A percentile compares a stretch with the other conserved stretches of the same genome.
phyloP scores from a whole-genome alignment of 2,329 filamentous ascomycete species.

The Diaporthe amygdali region DNA sequence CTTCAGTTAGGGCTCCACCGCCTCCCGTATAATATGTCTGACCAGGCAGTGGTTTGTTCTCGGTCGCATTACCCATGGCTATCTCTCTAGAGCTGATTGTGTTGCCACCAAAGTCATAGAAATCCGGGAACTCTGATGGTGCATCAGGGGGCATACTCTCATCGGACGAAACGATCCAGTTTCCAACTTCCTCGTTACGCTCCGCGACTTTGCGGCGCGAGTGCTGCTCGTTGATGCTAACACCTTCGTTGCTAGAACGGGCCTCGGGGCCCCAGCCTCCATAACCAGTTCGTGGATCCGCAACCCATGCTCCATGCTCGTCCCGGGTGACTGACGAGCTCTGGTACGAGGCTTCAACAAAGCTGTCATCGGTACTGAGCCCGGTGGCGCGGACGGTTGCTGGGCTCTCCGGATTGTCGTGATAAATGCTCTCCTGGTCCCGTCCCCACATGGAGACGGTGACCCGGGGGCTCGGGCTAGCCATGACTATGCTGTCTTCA shows the following conservation, averaged over 20 bases:
- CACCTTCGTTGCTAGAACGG: constrained; percentile 48
- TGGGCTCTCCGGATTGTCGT: constrained; percentile 38
- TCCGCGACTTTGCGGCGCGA: constrained; percentile 47
- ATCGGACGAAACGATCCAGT: constrained; percentile 50
- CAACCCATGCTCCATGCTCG: constrained; percentile 47
- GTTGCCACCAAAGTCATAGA: constrained; percentile 35
- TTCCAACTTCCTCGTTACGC: constrained; percentile 54
- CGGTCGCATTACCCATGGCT: constrained; percentile 50
- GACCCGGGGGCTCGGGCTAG: constrained; percentile 57
- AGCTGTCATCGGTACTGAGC: constrained; percentile 41
- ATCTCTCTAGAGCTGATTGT: constrained; percentile 48
- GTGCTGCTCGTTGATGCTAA: constrained; percentile 56
- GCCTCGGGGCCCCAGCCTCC: constrained; percentile 53
- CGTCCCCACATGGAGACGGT: constrained; percentile 62
- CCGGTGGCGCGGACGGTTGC: constrained; percentile 39
- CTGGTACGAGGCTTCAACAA: constrained; percentile 28
- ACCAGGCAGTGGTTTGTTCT: constrained; percentile 54
- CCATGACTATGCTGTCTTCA: constrained; percentile 55
- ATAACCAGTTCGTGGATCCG: constrained; percentile 44
- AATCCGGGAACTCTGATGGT: constrained; percentile 22
- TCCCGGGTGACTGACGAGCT: constrained; percentile 41
- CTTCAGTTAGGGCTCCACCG: constrained; percentile 46
- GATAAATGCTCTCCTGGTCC: constrained; percentile 46
- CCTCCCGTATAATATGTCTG: constrained; percentile 54
- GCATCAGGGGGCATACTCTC: constrained; percentile 29